phyloP scores from a whole-genome alignment of 768 basidiomycete species.

The Trametes maxima region DNA sequence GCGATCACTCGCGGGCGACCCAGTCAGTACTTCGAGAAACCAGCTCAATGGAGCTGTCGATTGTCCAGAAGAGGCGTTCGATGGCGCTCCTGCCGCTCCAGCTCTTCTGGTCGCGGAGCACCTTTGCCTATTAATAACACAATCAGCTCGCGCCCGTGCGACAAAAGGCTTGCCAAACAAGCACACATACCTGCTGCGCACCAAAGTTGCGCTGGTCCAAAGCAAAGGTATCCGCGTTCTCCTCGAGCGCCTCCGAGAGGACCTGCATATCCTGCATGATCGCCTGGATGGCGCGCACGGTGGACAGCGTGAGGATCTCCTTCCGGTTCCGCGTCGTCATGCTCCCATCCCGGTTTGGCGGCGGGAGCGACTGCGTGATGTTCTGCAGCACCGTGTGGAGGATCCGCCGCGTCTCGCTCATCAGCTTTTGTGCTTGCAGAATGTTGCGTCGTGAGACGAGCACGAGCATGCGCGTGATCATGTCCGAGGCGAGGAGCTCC shows the following conservation, averaged over 20 bases:
- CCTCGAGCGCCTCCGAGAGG: constrained; percentile 84
- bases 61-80: constrained; percentile 91
- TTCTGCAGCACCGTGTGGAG: constrained; percentile 88
- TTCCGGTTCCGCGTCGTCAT: constrained; percentile 70
- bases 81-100: constrained; percentile 93
- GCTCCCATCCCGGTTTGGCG: constrained; percentile 46
- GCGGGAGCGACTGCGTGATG: constrained; percentile 71
- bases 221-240: constrained; percentile 90
- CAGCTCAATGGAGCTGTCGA: constrained; percentile 87
- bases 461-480: constrained; percentile 94
- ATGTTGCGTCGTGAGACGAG: constrained; percentile 91
- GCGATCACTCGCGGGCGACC: constrained; percentile 47
- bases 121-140: constrained; percentile 72
- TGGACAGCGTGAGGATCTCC: constrained; percentile 70
- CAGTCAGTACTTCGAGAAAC: constrained; percentile 85
- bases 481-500: constrained; percentile 96
- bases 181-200: constrained; percentile 82
- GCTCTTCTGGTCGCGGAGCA: constrained; percentile 91
- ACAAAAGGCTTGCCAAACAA: neutral
- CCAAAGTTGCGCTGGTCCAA: constrained; percentile 94
- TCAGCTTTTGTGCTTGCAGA: constrained; percentile 86
- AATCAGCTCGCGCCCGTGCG: neutral
- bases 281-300: constrained; percentile 81
- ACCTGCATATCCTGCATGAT: constrained; percentile 87
- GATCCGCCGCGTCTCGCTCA: constrained; percentile 90